Evolutionary conservation across 2,329 filamentous ascomycete species (phyloP), one percentile per base, ranked within the genome.

Genomic region (Periconia sp.): DNA sequence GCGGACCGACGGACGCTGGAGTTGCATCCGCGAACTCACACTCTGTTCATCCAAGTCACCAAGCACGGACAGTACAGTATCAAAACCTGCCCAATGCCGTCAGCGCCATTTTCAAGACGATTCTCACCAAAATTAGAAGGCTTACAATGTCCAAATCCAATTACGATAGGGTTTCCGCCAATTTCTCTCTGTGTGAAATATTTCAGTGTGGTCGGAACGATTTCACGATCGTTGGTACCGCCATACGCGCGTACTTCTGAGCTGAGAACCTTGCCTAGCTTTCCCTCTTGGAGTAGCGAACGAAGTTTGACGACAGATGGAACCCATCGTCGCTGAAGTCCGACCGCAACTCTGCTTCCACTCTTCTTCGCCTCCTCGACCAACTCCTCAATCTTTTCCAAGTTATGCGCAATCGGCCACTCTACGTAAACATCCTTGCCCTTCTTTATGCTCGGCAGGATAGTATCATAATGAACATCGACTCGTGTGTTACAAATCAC

Each of bases 401-500:
- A 37, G 22, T 68, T 73, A 3, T 63, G 54, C 0, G 65, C 76
- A 2, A 78, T 46, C 5, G 74, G 77, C 76, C 76, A 77, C 47
- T 80, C 77, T 5, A 77, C 65, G 38, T 70, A 85, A 0, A 80
- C 72, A 0, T 68, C 56, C 56, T 84, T 84, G 0, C 81, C 81
- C 0, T 77, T 76, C 12, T 69, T 66, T 1, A 84, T 47, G 12
- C 75, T 77, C 0, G 80, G 77, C 5, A 72, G 60, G 0, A 75
- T 67, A 1, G 73, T 75, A 2, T 66, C 50, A 30, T 74, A 69
- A 48, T 85, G 82, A 2, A 71, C 72, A 47, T 83, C 79, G 0
- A 83, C 81, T 2, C 80, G 71, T 0, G 79, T 82, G 25, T 63
- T 64, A 49, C 77, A 78, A 4, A 84, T 76, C 1, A 85, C 78